phyloP scores from a whole-genome alignment of 257 asterid genomes.

The Nicotiana paniculata region DNA sequence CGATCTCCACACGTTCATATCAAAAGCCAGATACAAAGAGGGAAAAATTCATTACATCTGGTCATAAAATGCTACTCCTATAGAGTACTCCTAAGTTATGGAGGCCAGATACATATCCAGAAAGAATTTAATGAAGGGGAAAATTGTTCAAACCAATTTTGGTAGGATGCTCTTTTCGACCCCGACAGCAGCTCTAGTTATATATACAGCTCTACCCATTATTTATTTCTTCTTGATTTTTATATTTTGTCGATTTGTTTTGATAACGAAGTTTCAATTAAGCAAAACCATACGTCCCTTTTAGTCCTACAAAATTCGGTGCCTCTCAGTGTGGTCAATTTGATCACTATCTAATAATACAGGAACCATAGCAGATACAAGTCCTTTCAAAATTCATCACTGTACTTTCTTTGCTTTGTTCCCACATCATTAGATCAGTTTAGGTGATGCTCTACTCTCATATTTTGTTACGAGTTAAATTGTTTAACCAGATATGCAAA shows the following conservation, averaged over 20 bases:
- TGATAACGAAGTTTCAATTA: background rate
- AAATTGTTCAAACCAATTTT: background rate
- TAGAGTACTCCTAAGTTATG: background rate
- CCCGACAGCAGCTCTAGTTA: background rate
- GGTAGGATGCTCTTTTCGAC: background rate
- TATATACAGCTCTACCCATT: background rate
- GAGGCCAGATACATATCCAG: background rate
- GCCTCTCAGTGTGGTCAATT: background rate
- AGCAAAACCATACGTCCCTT: background rate
- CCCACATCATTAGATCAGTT: background rate
- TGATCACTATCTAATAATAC: background rate
- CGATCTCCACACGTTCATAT: too few species aligned
- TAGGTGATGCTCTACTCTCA: background rate
- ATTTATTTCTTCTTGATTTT: background rate
- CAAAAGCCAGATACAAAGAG: too few species aligned
- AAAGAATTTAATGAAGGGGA: background rate
- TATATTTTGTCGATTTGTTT: conserved; percentile 4
- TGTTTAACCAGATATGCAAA: background rate
- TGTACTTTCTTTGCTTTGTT: background rate
- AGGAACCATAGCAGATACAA: background rate
- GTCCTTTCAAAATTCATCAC: background rate
- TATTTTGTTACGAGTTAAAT: background rate
- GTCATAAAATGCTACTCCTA: too few species aligned
- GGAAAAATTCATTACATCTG: too few species aligned
- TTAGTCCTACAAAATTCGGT: background rate